Evolutionary conservation across 2,329 filamentous ascomycete genomes (phyloP), one percentile per base, ranked within the genome.

Genomic region (Aspergillus piperis): DNA sequence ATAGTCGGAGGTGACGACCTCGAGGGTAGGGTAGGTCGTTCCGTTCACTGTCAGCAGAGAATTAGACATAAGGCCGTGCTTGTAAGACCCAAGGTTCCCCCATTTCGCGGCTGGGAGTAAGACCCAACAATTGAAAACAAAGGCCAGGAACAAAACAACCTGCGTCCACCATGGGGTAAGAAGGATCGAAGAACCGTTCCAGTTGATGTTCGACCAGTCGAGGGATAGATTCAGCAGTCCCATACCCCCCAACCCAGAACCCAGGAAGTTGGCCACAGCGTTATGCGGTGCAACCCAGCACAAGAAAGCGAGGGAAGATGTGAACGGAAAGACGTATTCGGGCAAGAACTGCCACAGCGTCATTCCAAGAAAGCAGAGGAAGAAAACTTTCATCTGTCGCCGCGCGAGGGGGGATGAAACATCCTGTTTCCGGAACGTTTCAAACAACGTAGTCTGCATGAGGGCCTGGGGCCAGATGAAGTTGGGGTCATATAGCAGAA

Each of bases 221-320:
- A 88, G 73, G 1, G 81, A 82, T 1, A 87, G 73, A 60, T 87
- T 88, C 39, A 88, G 71, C 61, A 87, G 81, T 0, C 84, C 85
- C 83, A 87, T 86, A 5, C 85, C 85, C 3, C 85, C 85, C n/a
- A 86, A 79, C 0, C 85, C 85, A 4, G 82, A 81, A 1, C 85
- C 85, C 17, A 88, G 74, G 64, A 87, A 88, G 66, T 87, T 88
- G 62, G 84, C 85, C 0, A 82, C 78, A 2, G 78, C 71, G 64
- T 86, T 87, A 15, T 78, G 77, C 1, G 84, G 85, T 2, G 85
- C 85, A 2, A 88, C 84, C 85, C 85, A 88, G 73, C 86, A 88
- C 5, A 88, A 77, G 54, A 87, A 86, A 2, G 85, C 84, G 7
- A 88, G 75, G 0, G 85, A 87, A 7, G 81, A 83, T 1, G 86